These are phyloP conservation scores for Boeremia exigua DNA, from an alignment of 2,329 filamentous ascomycete genomes.

Conservation along the genomic window DNA sequence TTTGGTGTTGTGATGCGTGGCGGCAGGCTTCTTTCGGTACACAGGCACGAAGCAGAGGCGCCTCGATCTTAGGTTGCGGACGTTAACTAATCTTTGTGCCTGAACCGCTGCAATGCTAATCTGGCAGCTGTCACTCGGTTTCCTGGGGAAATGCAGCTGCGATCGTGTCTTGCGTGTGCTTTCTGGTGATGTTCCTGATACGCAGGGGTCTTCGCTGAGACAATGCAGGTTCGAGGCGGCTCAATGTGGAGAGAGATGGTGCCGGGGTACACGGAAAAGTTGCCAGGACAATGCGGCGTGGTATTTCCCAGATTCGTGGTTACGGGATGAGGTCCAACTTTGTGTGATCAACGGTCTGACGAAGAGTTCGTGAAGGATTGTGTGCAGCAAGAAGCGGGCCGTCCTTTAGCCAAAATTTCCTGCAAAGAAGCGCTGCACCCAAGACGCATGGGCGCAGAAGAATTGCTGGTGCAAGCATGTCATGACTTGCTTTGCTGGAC, in stretches of 20 bases:
- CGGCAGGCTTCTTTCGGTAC: not conserved
- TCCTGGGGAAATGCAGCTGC: conserved; percentile 15
- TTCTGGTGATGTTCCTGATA: conserved; percentile 31
- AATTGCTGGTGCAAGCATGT: conserved; percentile 25
- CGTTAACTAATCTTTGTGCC: conserved; percentile 10
- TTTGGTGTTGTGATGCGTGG: conserved; percentile 2
- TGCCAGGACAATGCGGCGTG: conserved; percentile 11
- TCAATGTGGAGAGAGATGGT: conserved; percentile 10
- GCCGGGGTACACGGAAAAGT: conserved; percentile 6
- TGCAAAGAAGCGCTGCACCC: conserved; percentile 30
- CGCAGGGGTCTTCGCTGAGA: conserved; percentile 41
- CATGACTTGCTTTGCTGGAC: conserved; percentile 30
- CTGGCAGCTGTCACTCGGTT: conserved; percentile 15
- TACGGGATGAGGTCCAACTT: conserved; percentile 8
- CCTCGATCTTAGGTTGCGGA: not conserved
- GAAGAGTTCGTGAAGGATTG: conserved; percentile 28
- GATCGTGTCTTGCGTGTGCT: conserved; percentile 10
- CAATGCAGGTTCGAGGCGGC: conserved; percentile 40
- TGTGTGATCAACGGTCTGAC: conserved; percentile 23
- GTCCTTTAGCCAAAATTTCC: conserved; percentile 26
- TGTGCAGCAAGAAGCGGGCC: conserved; percentile 27
- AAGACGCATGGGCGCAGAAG: conserved; percentile 26
- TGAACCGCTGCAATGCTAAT: conserved; percentile 19
- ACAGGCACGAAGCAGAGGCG: not conserved
- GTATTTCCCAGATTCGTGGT: conserved; percentile 17